phyloP scores from a whole-genome alignment of 78 protist genomes.

The Planoprotostelium fungivorum region DNA sequence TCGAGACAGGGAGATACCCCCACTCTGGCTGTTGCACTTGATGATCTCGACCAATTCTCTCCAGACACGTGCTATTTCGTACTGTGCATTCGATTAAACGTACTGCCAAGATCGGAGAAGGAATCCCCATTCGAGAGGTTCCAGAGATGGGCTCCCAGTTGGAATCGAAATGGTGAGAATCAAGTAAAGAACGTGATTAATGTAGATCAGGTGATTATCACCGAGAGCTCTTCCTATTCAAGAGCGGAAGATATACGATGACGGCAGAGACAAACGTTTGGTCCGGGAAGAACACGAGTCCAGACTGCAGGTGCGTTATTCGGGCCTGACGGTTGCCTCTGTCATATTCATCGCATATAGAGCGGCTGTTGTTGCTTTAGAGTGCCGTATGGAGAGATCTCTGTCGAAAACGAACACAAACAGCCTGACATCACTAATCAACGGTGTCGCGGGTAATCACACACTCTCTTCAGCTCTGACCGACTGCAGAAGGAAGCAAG shows the following conservation, averaged over 20 bases:
- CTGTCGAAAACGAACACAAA: neutral
- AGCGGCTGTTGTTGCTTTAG: neutral
- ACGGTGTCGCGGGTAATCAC: neutral
- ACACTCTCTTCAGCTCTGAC: neutral
- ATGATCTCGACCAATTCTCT: neutral
- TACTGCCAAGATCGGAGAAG: too few relatives aligned
- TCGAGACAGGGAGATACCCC: too few relatives aligned
- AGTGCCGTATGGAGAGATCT: neutral
- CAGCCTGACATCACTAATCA: neutral
- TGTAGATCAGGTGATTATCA: neutral
- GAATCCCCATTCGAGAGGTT: neutral
- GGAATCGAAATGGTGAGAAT: neutral
- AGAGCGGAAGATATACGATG: neutral
- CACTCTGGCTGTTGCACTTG: too few relatives aligned
- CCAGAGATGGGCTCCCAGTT: neutral
- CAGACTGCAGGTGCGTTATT: neutral
- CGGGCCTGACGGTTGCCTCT: neutral
- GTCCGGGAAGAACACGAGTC: neutral
- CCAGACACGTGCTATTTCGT: neutral
- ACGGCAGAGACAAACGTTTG: neutral
- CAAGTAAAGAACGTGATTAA: neutral
- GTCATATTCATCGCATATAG: neutral
- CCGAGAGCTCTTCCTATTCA: neutral
- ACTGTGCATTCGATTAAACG: neutral
- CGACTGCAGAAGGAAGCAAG: too few relatives aligned